Base-by-base conservation (phyloP, 2,329 filamentous ascomycete species). In the Hymenoscyphus linearis region DNA sequence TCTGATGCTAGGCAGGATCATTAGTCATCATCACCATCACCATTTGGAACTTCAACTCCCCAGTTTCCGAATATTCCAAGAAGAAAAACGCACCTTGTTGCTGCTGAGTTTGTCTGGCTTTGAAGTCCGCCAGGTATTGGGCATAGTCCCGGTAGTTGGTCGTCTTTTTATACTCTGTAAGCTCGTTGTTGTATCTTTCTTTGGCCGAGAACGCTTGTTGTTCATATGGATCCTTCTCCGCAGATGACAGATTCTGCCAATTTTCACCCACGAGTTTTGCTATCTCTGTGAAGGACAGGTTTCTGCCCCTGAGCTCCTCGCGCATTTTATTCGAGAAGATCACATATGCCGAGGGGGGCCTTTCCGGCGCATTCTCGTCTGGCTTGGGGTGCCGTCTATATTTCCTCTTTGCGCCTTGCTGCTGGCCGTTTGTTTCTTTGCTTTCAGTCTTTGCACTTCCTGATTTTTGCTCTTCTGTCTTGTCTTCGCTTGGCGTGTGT, bases 311-410 rank as follows among this genome's bases (percentile, higher is more conserved):
- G 26, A 93, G 76, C 25, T 89, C 85, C 68, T 93, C 90, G 68
- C 90, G 84, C 75, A 91, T 88, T 74, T 89, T 90, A 69, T 93
- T 93, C 0, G 90, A 93, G 70, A 95, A 95, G 16, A 93, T 82
- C 13, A 93, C 90, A 75, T 93, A 93, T 56, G 90, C 90, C 4
- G 90, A 93, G 0, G 89, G 88, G 1, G 90, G 89, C 26, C 90
- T 81, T 70, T 93, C 89, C 1, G 90, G 90, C 0, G 90, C 90
- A 76, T 90, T 85, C 62, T 91, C 87, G 67, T 95, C 90, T 3
- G 89, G 80, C 85, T 91, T 91, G 12, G 89, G 89, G 74, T 93
- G 89, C 37, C 89, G 80, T 61, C 88, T 81, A 69, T 93, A 93
- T 71, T 91, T 92, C 53, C 89, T 80, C 74, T 93, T 93, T 22